A percentile compares a stretch with the other conserved stretches of the same genome.
These are phyloP conservation scores for Stylosanthes scabra DNA, from an alignment of 331 rosid species.

Conservation along the genomic window DNA sequence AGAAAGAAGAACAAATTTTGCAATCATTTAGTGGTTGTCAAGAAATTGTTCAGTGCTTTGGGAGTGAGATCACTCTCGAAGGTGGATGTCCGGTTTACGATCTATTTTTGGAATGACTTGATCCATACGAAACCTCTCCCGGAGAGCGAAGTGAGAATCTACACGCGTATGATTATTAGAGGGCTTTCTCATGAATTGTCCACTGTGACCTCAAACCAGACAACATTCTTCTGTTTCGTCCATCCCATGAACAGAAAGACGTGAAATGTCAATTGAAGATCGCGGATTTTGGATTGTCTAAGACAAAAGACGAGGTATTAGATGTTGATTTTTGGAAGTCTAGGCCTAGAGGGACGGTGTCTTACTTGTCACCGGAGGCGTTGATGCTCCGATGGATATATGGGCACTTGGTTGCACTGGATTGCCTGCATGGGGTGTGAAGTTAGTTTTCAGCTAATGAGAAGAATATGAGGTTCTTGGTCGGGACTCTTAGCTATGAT, in stretches of 20 bases:
- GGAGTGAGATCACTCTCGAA: background rate
- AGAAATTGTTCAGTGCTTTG: too few species aligned
- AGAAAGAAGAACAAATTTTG: too few species aligned
- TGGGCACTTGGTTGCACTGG: constrained; percentile 25
- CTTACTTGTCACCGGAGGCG: constrained; percentile 12
- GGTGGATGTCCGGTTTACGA: background rate
- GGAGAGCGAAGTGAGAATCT: background rate
- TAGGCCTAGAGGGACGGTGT: background rate
- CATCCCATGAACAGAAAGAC: background rate
- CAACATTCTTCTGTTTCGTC: constrained; percentile 2
- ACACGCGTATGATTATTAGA: background rate
- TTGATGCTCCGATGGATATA: constrained; percentile 4
- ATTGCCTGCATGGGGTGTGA: background rate
- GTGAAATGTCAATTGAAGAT: background rate
- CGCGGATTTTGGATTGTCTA: background rate
- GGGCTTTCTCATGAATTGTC: background rate
- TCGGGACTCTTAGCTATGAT: background rate
- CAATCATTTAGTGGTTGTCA: too few species aligned
- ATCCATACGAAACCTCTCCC: background rate
- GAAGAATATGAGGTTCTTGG: background rate
- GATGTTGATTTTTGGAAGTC: background rate
- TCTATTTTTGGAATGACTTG: background rate
- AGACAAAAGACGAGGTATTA: background rate
- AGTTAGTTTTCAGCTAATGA: too few species aligned
- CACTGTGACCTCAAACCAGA: constrained; percentile 22